Evolutionary conservation across 2,329 filamentous ascomycete genomes (phyloP).

Genomic region (Pseudopyricularia javanii): DNA sequence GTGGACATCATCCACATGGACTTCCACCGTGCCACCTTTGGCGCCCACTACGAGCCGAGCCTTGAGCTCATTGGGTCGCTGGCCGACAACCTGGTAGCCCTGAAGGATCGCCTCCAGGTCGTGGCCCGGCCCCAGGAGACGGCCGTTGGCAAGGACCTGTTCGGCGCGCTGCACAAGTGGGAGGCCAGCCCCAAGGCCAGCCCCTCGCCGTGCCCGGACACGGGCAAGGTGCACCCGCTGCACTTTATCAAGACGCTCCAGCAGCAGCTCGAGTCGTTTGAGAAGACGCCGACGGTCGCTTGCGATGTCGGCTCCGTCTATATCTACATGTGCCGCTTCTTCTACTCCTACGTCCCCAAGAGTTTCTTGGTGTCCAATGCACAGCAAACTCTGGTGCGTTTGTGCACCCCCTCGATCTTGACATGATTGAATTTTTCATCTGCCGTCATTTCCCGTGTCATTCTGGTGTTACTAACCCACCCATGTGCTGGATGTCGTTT

Average conservation of each 20-base stretch:
- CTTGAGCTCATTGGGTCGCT: constrained; percentile 29
- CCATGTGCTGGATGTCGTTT: neutral
- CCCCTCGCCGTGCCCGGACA: constrained; percentile 8
- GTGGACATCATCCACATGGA: constrained; percentile 30
- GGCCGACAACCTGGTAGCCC: constrained; percentile 23
- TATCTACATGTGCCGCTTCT: constrained; percentile 33
- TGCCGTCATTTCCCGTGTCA: no score
- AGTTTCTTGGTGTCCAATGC: constrained; percentile 32
- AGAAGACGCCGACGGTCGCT: constrained; percentile 18
- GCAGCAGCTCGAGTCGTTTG: constrained; percentile 20
- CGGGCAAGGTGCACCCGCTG: constrained; percentile 27
- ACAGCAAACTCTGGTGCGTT: constrained; percentile 28
- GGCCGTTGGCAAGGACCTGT: constrained; percentile 18
- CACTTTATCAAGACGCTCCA: constrained; percentile 31
- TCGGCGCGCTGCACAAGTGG: constrained; percentile 23
- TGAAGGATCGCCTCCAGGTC: constrained; percentile 15
- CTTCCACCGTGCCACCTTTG: constrained; percentile 24
- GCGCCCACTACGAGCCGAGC: constrained; percentile 24
- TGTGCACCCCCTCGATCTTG: constrained; percentile 16
- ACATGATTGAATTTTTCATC: neutral
- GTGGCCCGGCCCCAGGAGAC: constrained; percentile 22
- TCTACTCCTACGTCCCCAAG: constrained; percentile 28
- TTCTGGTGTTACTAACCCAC: no score
- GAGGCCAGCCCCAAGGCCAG: constrained; percentile 9
- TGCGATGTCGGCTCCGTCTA: constrained; percentile 34